Evolutionary conservation across 768 basidiomycete genomes (phyloP).

Genomic region (Nevesoporus exiguus): DNA sequence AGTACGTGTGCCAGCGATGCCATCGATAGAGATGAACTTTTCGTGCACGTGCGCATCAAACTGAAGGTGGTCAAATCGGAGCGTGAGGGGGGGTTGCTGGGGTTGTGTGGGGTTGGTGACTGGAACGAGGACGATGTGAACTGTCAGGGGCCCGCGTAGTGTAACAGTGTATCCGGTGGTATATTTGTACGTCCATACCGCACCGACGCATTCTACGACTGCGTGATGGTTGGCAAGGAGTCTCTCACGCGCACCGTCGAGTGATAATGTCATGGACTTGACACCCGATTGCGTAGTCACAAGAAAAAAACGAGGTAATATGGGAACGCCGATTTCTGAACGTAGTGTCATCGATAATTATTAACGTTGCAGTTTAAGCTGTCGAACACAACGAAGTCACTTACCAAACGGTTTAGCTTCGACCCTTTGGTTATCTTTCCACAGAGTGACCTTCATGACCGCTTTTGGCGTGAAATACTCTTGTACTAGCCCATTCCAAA

Average conservation of each 20-base stretch:
- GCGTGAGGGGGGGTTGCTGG: conserved; percentile 28
- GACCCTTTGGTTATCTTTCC: conserved; percentile 76
- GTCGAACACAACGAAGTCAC: conserved; percentile 26
- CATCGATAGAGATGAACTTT: conserved; percentile 68
- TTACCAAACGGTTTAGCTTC: conserved; percentile 84
- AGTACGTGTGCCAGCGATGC: conserved; percentile 50
- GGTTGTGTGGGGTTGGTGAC: conserved; percentile 13
- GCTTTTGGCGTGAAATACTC: conserved; percentile 72
- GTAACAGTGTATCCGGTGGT: conserved; percentile 76
- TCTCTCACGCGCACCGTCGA: conserved; percentile 76
- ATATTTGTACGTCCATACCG: conserved; percentile 82
- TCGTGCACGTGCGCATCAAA: conserved; percentile 75
- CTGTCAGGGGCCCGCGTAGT: conserved; percentile 70
- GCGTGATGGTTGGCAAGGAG: conserved; percentile 42
- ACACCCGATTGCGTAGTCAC: conserved; percentile 84
- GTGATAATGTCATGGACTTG: conserved; percentile 73
- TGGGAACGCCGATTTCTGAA: conserved; percentile 75
- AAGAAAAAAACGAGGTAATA: conserved; percentile 80
- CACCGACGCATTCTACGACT: conserved; percentile 67
- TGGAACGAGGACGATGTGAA: conserved; percentile 47
- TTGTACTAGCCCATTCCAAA: conserved; percentile 63
- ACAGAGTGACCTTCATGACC: conserved; percentile 76
- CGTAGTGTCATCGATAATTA: conserved; percentile 10
- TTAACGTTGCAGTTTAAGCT: conserved; percentile 2
- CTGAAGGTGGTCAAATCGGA: conserved; percentile 70